These are phyloP conservation scores for Tylopilus subfusipes DNA, from an alignment of 768 basidiomycete species.

Conservation along the genomic window DNA sequence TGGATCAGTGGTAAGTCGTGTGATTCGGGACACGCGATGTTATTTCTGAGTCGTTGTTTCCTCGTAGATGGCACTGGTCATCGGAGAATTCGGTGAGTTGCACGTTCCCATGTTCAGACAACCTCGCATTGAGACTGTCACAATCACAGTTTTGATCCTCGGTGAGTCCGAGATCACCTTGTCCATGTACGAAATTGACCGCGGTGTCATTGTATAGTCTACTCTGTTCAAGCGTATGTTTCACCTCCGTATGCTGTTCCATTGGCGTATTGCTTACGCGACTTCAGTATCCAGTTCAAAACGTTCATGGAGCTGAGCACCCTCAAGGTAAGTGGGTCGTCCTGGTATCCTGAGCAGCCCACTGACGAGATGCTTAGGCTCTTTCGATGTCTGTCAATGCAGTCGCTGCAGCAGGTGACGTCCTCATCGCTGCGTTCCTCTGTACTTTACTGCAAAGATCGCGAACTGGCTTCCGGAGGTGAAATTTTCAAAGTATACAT, in stretches of 20 bases:
- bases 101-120: too few relatives aligned
- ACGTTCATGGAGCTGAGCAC: slow-evolving; percentile 46
- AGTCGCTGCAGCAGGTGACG: slow-evolving; percentile 48
- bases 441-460: slow-evolving; percentile 46
- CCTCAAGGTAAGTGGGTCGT: slow-evolving; percentile 40
- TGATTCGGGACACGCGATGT: background rate
- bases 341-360: background rate
- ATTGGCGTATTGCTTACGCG: background rate
- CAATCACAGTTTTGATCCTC: slow-evolving; percentile 30
- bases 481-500: background rate
- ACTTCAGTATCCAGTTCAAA: slow-evolving; percentile 35
- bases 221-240: slow-evolving; percentile 35
- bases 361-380: slow-evolving; percentile 14
- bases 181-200: slow-evolving; percentile 5
- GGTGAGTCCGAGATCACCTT: slow-evolving; percentile 24
- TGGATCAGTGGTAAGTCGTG: slow-evolving; percentile 30
- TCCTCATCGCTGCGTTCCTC: slow-evolving; percentile 49
- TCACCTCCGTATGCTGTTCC: background rate
- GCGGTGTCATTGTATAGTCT: slow-evolving; percentile 28
- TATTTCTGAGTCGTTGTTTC: background rate
- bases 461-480: slow-evolving; percentile 53
- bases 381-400: slow-evolving; percentile 57
- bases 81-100: slow-evolving; percentile 40
- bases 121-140: slow-evolving; percentile 7
- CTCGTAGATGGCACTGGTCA: slow-evolving; percentile 32